Evolutionary conservation across 2,329 filamentous ascomycete genomes (phyloP).

Genomic region (Fusarium bactridioides): DNA sequence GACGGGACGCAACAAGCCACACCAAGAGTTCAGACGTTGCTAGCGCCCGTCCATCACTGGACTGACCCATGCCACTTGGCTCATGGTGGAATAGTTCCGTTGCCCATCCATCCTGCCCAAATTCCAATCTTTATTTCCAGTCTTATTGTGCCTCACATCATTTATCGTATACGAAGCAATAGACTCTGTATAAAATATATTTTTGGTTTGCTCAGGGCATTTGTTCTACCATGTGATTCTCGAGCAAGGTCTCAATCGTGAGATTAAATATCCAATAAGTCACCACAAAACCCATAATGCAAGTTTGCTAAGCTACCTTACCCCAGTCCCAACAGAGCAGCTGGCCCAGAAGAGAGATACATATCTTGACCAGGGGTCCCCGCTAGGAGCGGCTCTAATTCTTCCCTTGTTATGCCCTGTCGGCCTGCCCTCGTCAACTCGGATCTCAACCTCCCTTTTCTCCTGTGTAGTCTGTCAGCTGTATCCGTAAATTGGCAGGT

Average conservation of each 20-base stretch:
- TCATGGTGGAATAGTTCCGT: slow-evolving; percentile 11
- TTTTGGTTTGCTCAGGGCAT: not conserved
- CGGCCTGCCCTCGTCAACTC: slow-evolving; percentile 12
- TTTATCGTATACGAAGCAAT: not conserved
- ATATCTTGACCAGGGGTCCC: slow-evolving; percentile 26
- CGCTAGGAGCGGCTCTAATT: slow-evolving; percentile 31
- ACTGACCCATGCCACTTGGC: not conserved
- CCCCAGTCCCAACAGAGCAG: slow-evolving; percentile 28
- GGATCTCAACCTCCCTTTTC: slow-evolving; percentile 34
- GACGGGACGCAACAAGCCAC: slow-evolving; percentile 15
- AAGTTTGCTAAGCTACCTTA: slow-evolving; percentile 4
- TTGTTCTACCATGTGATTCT: slow-evolving; percentile 17
- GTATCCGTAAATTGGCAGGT: not conserved
- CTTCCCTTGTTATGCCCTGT: slow-evolving; percentile 26
- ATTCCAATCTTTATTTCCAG: slow-evolving; percentile 11
- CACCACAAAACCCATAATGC: slow-evolving; percentile 9
- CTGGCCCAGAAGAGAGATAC: slow-evolving; percentile 25
- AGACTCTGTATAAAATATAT: not conserved
- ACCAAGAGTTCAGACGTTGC: slow-evolving; percentile 31
- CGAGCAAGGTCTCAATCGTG: slow-evolving; percentile 4
- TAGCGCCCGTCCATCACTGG: slow-evolving; percentile 32
- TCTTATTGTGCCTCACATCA: not conserved
- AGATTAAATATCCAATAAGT: slow-evolving; percentile 12
- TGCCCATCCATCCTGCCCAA: slow-evolving; percentile 11
- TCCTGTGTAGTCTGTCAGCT: not conserved